Evolutionary conservation across 805 yeast species (phyloP).

Genomic region (Lachancea mirantina): DNA sequence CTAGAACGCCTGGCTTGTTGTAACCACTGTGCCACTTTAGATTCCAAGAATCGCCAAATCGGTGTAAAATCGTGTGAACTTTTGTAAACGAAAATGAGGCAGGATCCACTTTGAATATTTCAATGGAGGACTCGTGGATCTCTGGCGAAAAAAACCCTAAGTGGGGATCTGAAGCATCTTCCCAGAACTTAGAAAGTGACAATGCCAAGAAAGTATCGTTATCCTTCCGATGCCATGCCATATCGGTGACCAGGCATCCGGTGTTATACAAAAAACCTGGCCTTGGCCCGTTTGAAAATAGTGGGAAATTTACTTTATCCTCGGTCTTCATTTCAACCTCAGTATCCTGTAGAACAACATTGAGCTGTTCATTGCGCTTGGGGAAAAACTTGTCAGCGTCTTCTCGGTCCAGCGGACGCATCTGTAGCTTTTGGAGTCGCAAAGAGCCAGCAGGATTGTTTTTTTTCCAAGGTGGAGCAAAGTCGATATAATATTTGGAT

Average conservation of each 20-base stretch:
- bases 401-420: constrained; percentile 14
- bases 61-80: constrained; percentile 30
- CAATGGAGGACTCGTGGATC: constrained; percentile 35
- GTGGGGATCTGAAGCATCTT: constrained; percentile 23
- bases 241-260: constrained; percentile 47
- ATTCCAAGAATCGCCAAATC: constrained; percentile 40
- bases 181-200: constrained; percentile 35
- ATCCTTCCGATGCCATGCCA: constrained; percentile 43
- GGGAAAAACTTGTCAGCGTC: constrained; percentile 26
- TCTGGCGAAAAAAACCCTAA: constrained; percentile 26
- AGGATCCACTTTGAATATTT: constrained; percentile 37
- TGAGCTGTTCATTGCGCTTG: constrained; percentile 12
- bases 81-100: constrained; percentile 25
- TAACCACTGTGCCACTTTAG: constrained; percentile 31
- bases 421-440: constrained; percentile 11
- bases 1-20: constrained; percentile 22
- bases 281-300: constrained; percentile 24
- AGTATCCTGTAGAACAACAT: constrained; percentile 16
- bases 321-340: constrained; percentile 16
- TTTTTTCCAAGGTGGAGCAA: constrained; percentile 13
- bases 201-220: constrained; percentile 43
- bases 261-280: constrained; percentile 39
- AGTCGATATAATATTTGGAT: constrained; percentile 20
- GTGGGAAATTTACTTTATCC: constrained; percentile 24
- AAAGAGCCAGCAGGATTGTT: constrained; percentile 4